phyloP scores from a whole-genome alignment of 2,329 filamentous ascomycete genomes.

The Curvularia lunata region DNA sequence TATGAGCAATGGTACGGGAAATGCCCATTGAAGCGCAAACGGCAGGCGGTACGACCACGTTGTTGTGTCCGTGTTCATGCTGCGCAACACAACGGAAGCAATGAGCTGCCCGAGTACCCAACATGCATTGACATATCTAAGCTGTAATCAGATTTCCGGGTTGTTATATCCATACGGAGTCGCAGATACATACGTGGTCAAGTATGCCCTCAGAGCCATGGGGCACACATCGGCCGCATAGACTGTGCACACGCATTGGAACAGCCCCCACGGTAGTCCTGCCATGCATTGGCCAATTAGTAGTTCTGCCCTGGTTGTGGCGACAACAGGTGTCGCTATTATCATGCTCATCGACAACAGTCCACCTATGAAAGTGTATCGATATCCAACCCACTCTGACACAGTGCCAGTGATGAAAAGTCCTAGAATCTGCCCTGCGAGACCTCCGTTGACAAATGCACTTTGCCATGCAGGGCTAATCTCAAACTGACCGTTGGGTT shows the following conservation, averaged over 20 bases:
- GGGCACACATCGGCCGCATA: constrained; percentile 67
- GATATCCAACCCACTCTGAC: constrained; percentile 48
- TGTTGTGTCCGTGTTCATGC: constrained; percentile 63
- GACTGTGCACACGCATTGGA: constrained; percentile 49
- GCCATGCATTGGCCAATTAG: constrained; percentile 25
- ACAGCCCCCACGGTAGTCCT: constrained; percentile 52
- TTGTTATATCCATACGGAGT: background rate
- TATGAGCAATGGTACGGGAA: constrained; percentile 65
- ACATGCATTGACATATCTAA: constrained; percentile 38
- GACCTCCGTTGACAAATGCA: constrained; percentile 50
- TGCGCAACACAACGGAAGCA: constrained; percentile 69
- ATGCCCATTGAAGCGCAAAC: constrained; percentile 65
- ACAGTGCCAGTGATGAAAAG: constrained; percentile 51
- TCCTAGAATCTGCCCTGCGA: constrained; percentile 50
- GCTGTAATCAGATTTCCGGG: background rate
- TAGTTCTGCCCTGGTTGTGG: constrained; percentile 17
- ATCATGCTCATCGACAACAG: constrained; percentile 16
- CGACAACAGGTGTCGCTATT: constrained; percentile 26
- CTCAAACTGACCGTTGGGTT: constrained; percentile 32
- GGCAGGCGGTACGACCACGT: constrained; percentile 68
- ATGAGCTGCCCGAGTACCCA: constrained; percentile 65
- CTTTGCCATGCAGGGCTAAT: constrained; percentile 52
- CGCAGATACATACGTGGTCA: constrained; percentile 58
- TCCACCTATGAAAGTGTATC: constrained; percentile 29
- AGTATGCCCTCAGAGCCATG: constrained; percentile 64